Evolutionary conservation across 768 basidiomycete species (phyloP).

Genomic region (Mycena epipterygia): DNA sequence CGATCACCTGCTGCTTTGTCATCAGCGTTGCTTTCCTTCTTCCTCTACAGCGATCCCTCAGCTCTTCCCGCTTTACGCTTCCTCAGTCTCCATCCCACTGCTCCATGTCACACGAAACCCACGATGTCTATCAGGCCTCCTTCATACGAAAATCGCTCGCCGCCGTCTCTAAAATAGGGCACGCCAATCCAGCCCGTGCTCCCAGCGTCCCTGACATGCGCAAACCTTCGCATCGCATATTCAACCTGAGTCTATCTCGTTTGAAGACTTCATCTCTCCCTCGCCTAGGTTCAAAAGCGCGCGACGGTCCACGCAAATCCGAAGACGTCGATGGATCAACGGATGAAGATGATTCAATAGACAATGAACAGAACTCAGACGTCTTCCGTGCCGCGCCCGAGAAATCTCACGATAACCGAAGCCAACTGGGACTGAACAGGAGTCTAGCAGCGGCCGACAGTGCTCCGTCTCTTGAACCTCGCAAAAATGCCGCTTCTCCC

Average conservation of each 20-base stretch:
- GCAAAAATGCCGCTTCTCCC: neutral
- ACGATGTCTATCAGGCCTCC: slow-evolving; percentile 1
- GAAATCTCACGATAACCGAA: neutral
- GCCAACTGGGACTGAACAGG: neutral
- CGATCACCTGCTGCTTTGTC: slow-evolving; percentile 8
- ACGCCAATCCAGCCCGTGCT: neutral
- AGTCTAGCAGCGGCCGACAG: slow-evolving; percentile 12
- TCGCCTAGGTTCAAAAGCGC: slow-evolving; percentile 18
- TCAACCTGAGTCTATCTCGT: slow-evolving; percentile 16
- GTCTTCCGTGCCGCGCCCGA: neutral
- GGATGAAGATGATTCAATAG: slow-evolving; percentile 26
- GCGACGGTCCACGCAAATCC: neutral
- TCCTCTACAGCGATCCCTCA: neutral
- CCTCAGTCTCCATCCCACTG: slow-evolving; percentile 25
- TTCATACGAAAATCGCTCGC: slow-evolving; percentile 26
- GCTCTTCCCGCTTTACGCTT: neutral
- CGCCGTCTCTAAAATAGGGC: slow-evolving; percentile 13
- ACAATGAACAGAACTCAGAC: slow-evolving; percentile 2
- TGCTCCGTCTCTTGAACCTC: neutral
- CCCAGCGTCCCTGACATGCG: neutral
- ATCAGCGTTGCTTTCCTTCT: neutral
- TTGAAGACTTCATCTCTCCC: slow-evolving; percentile 2
- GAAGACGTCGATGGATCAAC: slow-evolving; percentile 17
- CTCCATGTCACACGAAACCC: slow-evolving; percentile 24
- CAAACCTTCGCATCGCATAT: slow-evolving; percentile 17